A percentile compares a stretch with the other conserved stretches of the same genome.
phyloP scores from a whole-genome alignment of 2,329 filamentous ascomycete species.

The Atkinsonella texensis region DNA sequence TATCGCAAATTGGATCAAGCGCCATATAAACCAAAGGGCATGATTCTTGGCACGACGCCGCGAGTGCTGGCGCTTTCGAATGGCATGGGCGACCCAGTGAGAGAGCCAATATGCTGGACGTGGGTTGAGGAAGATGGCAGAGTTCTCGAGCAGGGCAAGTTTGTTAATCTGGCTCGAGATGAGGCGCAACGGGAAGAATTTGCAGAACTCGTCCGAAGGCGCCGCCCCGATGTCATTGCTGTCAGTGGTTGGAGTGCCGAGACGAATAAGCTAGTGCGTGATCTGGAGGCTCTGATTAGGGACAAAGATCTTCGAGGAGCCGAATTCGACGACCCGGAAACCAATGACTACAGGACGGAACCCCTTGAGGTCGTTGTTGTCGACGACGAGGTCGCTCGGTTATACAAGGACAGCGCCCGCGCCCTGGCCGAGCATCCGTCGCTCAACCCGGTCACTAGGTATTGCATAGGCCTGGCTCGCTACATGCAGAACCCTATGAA shows the following conservation, averaged over 20 bases:
- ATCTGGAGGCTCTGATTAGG: slow-evolving; percentile 66
- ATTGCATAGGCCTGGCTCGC: slow-evolving; percentile 78
- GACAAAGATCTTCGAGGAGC: slow-evolving; percentile 67
- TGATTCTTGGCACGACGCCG: slow-evolving; percentile 77
- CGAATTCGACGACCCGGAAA: slow-evolving; percentile 71
- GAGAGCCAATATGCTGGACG: slow-evolving; percentile 80
- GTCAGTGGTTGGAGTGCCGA: slow-evolving; percentile 83
- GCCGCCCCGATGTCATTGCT: slow-evolving; percentile 80
- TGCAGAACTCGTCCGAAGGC: slow-evolving; percentile 64
- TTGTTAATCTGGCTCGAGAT: slow-evolving; percentile 63
- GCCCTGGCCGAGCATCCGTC: slow-evolving; percentile 71
- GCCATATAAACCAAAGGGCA: slow-evolving; percentile 87
- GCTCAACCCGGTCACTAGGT: slow-evolving; percentile 66
- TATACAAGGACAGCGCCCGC: slow-evolving; percentile 84
- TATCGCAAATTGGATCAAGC: slow-evolving; percentile 86
- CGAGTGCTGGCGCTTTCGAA: slow-evolving; percentile 81
- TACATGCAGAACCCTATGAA: slow-evolving; percentile 95
- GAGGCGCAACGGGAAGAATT: slow-evolving; percentile 58
- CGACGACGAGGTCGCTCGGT: slow-evolving; percentile 92
- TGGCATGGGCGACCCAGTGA: slow-evolving; percentile 58
- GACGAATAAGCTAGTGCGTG: slow-evolving; percentile 70
- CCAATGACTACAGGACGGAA: slow-evolving; percentile 62
- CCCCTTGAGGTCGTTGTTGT: slow-evolving; percentile 80
- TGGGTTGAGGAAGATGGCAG: slow-evolving; percentile 90
- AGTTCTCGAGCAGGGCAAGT: slow-evolving; percentile 79